Evolutionary conservation across 352 stramenopile species (phyloP), one percentile per base, ranked within the genome.

Genomic region (Phytophthora hibernalis): DNA sequence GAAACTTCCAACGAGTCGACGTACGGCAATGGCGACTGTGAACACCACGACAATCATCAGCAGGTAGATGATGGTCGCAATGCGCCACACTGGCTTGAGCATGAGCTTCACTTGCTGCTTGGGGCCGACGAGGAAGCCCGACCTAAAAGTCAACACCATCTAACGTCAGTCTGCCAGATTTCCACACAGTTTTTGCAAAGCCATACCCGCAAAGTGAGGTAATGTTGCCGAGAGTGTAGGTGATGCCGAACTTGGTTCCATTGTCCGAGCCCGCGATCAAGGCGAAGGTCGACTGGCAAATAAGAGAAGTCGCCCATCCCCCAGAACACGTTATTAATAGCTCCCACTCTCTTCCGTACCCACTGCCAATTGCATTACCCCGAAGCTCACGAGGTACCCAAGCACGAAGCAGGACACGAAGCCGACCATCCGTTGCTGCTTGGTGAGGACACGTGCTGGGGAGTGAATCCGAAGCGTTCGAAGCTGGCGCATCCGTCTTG

Each of bases 31-130:
- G 11, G 88, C 85, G 24, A 96, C 80, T 1, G 61, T 80, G 1
- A 96, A 68, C 22, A 94, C 86, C 12, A 92, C 61, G 30, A 87
- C 38, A 66, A 96, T 93, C 86, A 94, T 93, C 18, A 61, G 33
- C 12, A 96, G 52, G 70, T 94, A 96, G 69, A 93, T 80, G 33
- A 85, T 42, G 12, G 88, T 82, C 0, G 85, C 88, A 43, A 93
- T 69, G 21, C 88, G 80, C 0, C 88, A 83, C 52, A 93, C 75
- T 21, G 88, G 88, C 61, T 94, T 93, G 67, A 93, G 89, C 88
- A 96, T 96, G 59, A 93, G 83, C 69, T 94, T 94, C 55, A 89
- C 58, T 49, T 96, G 88, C 77, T 94, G 84, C 71, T 68, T 83
- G 0, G 85, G 88, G 5, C 88, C 88, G 3, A 93, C 88, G 0